phyloP scores from a whole-genome alignment of 2,329 filamentous ascomycete species.

The Aspergillus flavus region DNA sequence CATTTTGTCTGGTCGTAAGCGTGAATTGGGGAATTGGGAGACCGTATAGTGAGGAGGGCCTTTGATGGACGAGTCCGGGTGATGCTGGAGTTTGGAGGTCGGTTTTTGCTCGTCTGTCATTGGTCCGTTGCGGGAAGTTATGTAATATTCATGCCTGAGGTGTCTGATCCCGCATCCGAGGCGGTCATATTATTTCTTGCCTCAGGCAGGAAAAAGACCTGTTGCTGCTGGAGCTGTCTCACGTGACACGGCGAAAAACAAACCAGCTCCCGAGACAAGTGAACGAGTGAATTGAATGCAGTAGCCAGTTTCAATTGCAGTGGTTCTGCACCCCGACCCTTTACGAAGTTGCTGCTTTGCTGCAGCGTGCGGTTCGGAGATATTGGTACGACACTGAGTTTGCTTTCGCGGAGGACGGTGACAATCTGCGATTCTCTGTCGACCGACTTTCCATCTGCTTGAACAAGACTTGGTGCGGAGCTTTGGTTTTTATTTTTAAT shows the following conservation, averaged over 20 bases:
- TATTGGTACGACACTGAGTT: background rate
- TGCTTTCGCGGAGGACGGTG: background rate
- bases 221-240: conserved; percentile 1
- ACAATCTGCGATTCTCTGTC: background rate
- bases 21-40: conserved; percentile 5
- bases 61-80: conserved; percentile 29
- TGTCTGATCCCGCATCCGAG: background rate
- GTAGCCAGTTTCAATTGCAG: background rate
- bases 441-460: background rate
- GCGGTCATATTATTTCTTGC: background rate
- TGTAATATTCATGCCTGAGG: conserved; percentile 19
- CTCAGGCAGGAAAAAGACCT: background rate
- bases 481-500: background rate
- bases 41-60: background rate
- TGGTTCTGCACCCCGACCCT: background rate
- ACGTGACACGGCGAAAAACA: conserved; percentile 24
- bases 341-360: background rate
- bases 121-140: conserved; percentile 29
- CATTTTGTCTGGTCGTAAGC: conserved; percentile 19
- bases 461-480: background rate
- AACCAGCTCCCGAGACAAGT: conserved; percentile 8
- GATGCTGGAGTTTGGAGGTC: conserved; percentile 36
- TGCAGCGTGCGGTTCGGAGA: background rate
- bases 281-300: background rate
- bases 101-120: conserved; percentile 38